Base-by-base conservation (phyloP, 306 rosid genomes). In the Prosopis cineraria region DNA sequence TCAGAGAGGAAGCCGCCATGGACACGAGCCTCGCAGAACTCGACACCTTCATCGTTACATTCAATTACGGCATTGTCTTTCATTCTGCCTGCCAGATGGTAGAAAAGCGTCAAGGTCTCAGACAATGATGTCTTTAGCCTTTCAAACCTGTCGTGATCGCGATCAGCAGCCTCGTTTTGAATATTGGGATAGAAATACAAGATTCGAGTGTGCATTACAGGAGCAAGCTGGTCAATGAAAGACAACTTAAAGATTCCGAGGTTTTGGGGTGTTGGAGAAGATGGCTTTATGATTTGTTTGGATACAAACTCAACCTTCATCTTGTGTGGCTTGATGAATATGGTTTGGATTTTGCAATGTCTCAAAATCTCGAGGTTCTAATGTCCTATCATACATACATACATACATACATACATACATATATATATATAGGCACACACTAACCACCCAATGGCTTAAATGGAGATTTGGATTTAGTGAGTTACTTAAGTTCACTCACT, bases 41-140 rank as follows among this genome's bases (percentile, higher is more conserved):
- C 60, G 1, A 50, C 86, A 0, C 89, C 89, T 2, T 69, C 82
- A 13, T 85, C 82, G 17, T 66, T 73, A 43, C 86, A 85, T 0
- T 83, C 74, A 6, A 88, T 59, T 10, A 63, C 64, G 24, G 45
- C 12, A 5, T 72, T 30, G 16, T 74, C 75, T 39, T 65, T 85
- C 20, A 84, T 37, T 50, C 86, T 72, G 0, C 91, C 88, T 5
- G 89, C 88, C 6, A 85, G 45, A 0, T 88, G 91, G 70, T 88
- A 83, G 78, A 81, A 85, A 22, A 31, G 47, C 53, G 77, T 41
- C 8, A 84, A 31, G 31, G 77, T 62, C 10, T 66, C 44, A 3
- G 87, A 77, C n/a, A 86, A 82, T 5, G 85, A 84, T 27, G 33
- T 30, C 72, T 65, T 78, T 2, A 85, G 73, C 29, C 27, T 69